A percentile compares a stretch with the other conserved stretches of the same genome.
Conservation (phyloP, 805 yeast genomes). For the Isabelozyma gotoi region DNA sequence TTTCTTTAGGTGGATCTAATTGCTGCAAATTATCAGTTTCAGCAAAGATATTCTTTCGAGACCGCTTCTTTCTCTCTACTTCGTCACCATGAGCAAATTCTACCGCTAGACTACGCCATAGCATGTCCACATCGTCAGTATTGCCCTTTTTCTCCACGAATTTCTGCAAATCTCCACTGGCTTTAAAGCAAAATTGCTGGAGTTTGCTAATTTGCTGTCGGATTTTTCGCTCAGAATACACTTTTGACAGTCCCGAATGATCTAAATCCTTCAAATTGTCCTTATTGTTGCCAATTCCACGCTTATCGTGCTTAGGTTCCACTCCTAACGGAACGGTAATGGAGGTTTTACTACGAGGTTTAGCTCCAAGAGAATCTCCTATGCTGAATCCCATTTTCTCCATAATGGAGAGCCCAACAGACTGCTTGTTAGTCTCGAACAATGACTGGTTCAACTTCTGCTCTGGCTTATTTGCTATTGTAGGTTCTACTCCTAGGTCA, state of each 20-base stretch:
- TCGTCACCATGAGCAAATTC: not conserved
- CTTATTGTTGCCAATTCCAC: slow-evolving; percentile 18
- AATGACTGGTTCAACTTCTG: slow-evolving; percentile 6
- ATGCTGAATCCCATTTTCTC: slow-evolving; percentile 56
- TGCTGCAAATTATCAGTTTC: not conserved
- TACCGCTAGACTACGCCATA: slow-evolving; percentile 40
- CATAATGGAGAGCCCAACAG: slow-evolving; percentile 54
- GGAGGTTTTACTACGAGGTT: slow-evolving; percentile 7
- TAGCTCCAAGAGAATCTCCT: slow-evolving; percentile 46
- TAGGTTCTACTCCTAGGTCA: not conserved
- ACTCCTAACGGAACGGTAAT: slow-evolving; percentile 33
- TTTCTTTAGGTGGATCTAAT: slow-evolving; percentile 2
- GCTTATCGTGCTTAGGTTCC: slow-evolving; percentile 11
- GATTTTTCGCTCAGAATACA: not conserved
- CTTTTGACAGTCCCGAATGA: not conserved
- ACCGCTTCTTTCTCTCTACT: not conserved
- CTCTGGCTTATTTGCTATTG: not conserved
- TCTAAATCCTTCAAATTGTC: slow-evolving; percentile 4
- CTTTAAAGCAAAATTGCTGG: slow-evolving; percentile 42
- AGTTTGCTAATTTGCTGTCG: slow-evolving; percentile 15
- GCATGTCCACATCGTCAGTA: slow-evolving; percentile 28
- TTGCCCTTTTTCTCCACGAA: slow-evolving; percentile 19
- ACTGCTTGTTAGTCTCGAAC: slow-evolving; percentile 15
- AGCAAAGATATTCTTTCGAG: not conserved
- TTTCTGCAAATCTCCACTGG: slow-evolving; percentile 36